Evolutionary conservation across 108 stramenopile genomes (phyloP).

Genomic region (Poteriospumella lacustris): DNA sequence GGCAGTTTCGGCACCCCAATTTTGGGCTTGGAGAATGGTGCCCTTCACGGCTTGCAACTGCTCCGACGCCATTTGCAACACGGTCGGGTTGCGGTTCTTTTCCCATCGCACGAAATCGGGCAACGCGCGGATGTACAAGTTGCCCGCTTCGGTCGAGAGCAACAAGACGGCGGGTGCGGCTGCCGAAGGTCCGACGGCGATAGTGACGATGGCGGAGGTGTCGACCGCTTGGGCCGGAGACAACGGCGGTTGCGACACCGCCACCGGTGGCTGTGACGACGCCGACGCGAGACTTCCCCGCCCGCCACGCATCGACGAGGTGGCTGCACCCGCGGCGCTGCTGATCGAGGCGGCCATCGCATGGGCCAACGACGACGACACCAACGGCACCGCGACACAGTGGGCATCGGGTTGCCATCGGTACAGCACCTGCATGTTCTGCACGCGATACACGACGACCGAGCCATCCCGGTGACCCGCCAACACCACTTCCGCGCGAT

Average conservation of each 20-base stretch:
- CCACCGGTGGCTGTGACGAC: background rate
- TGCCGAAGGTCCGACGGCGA: background rate
- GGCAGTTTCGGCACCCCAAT: conserved; percentile 16
- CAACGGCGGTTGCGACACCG: background rate
- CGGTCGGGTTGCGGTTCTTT: background rate
- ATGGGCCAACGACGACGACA: background rate
- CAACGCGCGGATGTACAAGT: background rate
- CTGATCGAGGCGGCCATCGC: background rate
- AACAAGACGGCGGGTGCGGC: background rate
- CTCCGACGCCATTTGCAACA: background rate
- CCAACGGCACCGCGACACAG: background rate
- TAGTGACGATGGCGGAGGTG: background rate
- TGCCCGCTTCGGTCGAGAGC: background rate
- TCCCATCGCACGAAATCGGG: conserved; percentile 29
- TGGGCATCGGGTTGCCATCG: background rate
- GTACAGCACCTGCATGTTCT: background rate
- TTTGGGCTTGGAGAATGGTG: background rate
- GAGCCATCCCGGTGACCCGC: conserved; percentile 13
- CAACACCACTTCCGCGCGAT: conserved; percentile 12
- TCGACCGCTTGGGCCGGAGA: background rate
- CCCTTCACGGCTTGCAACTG: background rate
- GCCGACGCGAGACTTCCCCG: background rate
- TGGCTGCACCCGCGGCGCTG: background rate
- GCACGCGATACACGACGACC: background rate
- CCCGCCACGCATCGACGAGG: background rate